Conservation (phyloP, 257 asterid species). For the Solanum commersonii region DNA sequence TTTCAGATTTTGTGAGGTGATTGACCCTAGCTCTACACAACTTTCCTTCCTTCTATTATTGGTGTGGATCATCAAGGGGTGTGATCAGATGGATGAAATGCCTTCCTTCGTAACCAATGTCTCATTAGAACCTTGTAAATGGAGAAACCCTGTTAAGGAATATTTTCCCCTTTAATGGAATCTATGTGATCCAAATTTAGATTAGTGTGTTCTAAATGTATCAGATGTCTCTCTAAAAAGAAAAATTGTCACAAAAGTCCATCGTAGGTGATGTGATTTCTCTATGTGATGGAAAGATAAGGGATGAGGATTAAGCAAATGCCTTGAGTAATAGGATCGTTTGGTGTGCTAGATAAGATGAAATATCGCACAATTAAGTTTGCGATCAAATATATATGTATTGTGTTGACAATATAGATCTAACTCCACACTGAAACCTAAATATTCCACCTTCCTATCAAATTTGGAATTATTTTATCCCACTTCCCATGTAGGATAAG, state of each 20-base stretch:
- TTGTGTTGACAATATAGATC: too few relatives aligned
- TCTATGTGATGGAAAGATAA: neutral
- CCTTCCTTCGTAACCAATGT: neutral
- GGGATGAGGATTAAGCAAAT: neutral
- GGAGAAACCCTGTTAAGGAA: neutral
- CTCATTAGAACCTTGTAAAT: neutral
- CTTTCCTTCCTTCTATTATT: neutral
- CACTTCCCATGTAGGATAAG: too few relatives aligned
- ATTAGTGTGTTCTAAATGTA: neutral
- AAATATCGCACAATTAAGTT: too few relatives aligned
- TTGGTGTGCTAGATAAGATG: neutral
- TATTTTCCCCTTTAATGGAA: neutral
- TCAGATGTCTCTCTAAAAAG: neutral
- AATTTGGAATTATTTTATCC: neutral
- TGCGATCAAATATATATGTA: too few relatives aligned
- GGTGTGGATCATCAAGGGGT: neutral
- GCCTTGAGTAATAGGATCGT: too few relatives aligned
- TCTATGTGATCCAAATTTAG: neutral
- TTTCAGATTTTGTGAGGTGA: neutral
- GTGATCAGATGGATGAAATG: neutral
- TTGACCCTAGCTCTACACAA: neutral
- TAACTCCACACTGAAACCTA: neutral
- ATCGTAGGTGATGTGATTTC: neutral
- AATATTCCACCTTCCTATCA: neutral
- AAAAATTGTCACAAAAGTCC: neutral